phyloP scores from a whole-genome alignment of 2,329 filamentous ascomycete genomes.

The Furcasterigmium furcatum region DNA sequence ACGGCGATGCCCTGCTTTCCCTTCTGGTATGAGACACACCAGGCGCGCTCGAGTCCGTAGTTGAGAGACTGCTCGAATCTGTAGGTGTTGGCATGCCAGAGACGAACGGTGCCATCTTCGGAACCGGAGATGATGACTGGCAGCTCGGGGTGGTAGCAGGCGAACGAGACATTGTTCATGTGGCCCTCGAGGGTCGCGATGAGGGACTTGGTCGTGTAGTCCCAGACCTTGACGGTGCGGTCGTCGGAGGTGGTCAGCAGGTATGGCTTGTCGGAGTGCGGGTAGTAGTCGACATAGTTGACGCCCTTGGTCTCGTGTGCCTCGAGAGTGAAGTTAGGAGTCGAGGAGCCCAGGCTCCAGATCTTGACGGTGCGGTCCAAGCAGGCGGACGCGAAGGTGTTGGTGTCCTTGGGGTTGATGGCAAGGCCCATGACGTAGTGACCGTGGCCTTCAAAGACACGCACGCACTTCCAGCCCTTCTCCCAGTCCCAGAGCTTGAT shows the following conservation, averaged over 20 bases:
- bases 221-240: slow-evolving; percentile 82
- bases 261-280: slow-evolving; percentile 74
- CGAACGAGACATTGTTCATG: slow-evolving; percentile 97
- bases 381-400: slow-evolving; percentile 89
- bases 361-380: slow-evolving; percentile 96
- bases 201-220: slow-evolving; percentile 96
- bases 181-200: slow-evolving; percentile 97
- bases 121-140: slow-evolving; percentile 97
- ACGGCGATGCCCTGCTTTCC: slow-evolving; percentile 93
- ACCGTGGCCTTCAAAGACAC: slow-evolving; percentile 92
- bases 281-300: slow-evolving; percentile 92
- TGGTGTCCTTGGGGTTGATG: slow-evolving; percentile 97
- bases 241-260: slow-evolving; percentile 96
- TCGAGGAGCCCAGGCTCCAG: slow-evolving; percentile 92
- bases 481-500: slow-evolving; percentile 99
- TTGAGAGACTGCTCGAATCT: slow-evolving; percentile 92
- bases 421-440: slow-evolving; percentile 96
- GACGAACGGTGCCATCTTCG: slow-evolving; percentile 94
- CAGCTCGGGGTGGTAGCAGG: slow-evolving; percentile 94
- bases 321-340: slow-evolving; percentile 93
- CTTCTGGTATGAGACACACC: slow-evolving; percentile 95
- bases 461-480: slow-evolving; percentile 95
- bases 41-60: slow-evolving; percentile 93
- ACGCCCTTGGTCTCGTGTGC: slow-evolving; percentile 97
- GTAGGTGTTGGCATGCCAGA: slow-evolving; percentile 99